phyloP scores from a whole-genome alignment of 2,329 filamentous ascomycete genomes.

The Penicillium carneum region DNA sequence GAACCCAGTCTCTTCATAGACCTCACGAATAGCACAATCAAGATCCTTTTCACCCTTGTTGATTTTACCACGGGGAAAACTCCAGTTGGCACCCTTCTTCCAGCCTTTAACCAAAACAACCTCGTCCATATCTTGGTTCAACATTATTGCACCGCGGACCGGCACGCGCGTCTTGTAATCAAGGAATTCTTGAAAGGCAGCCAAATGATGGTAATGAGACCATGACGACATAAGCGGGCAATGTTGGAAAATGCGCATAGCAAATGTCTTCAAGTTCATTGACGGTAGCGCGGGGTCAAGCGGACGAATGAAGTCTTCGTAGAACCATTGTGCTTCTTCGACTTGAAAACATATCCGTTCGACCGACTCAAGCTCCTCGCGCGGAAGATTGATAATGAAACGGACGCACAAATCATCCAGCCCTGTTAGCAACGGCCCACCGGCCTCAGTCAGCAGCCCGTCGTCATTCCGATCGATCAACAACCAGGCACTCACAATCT shows the following conservation, averaged over 20 bases:
- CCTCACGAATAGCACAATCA: conserved; percentile 91
- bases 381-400: conserved; percentile 95
- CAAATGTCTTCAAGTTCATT: conserved; percentile 84
- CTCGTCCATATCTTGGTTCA: conserved; percentile 93
- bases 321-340: conserved; percentile 99
- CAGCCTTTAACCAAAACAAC: conserved; percentile 94
- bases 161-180: conserved; percentile 94
- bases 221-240: conserved; percentile 87
- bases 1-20: conserved; percentile 94
- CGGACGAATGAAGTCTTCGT: conserved; percentile 97
- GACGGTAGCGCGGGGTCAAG: conserved; percentile 84
- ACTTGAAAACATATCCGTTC: conserved; percentile 98
- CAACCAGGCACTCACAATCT: conserved; percentile 72
- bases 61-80: conserved; percentile 95
- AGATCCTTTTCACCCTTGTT: conserved; percentile 95
- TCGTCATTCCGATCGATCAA: conserved; percentile 7
- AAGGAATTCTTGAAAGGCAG: conserved; percentile 89
- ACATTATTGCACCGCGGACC: conserved; percentile 89
- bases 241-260: conserved; percentile 88
- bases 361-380: conserved; percentile 86
- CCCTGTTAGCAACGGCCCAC: conserved; percentile 62
- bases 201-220: conserved; percentile 76
- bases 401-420: conserved; percentile 97
- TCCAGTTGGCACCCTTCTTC: conserved; percentile 97
- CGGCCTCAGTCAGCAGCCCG: conserved; percentile 34